Conservation (phyloP, 495 filamentous ascomycete species). For the Penicillium roqueforti region DNA sequence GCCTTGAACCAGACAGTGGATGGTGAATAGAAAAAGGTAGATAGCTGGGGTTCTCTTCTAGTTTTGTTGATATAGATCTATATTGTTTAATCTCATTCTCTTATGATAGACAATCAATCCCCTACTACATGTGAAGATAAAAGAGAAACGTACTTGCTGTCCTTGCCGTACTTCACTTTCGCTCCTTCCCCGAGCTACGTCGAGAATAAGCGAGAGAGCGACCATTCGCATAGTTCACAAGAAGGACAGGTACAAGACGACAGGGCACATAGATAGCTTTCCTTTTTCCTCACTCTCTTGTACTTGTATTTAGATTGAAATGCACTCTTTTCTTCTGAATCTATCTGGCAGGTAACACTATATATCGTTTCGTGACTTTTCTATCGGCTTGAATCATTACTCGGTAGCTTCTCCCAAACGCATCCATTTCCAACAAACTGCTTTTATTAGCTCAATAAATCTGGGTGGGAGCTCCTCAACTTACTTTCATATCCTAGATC, state of each 20-base stretch:
- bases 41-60: background rate
- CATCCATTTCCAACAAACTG: conserved; percentile 7
- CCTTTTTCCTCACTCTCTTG: no score
- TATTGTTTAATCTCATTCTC: background rate
- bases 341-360: no score
- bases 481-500: conserved; percentile 5
- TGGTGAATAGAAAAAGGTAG: background rate
- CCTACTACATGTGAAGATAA: no score
- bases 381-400: background rate
- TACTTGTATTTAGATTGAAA: no score
- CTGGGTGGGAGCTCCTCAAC: background rate
- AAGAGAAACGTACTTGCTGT: no score
- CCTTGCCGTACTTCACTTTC: no score
- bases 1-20: conserved; percentile 21
- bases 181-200: no score
- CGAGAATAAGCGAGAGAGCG: no score
- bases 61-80: background rate
- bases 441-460: background rate
- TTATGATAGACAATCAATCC: background rate
- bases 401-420: background rate
- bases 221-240: no score
- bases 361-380: background rate
- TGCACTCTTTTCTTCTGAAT: no score
- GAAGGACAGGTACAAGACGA: no score
- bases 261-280: no score